Evolutionary conservation across 2,329 filamentous ascomycete genomes (phyloP), one percentile per base, ranked within the genome.

Genomic region (Kalmusia sp.): DNA sequence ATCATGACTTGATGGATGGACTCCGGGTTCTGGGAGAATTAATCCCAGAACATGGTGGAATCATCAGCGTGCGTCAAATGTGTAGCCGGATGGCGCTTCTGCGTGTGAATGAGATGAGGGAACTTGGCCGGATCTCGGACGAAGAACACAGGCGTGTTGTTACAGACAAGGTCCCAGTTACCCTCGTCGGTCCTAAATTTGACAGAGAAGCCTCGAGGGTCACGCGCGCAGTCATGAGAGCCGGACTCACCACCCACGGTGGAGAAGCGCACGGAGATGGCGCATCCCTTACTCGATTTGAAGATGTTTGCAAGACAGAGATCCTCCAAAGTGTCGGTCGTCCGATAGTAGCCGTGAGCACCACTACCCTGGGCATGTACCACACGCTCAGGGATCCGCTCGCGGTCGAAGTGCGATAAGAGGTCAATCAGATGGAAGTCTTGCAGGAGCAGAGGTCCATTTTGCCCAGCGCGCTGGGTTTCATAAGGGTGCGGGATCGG

Each of bases 351-450:
- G 15, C 84, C 84, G 55, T 77, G 83, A 0, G 82, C 82, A 24
- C 82, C 84, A 14, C 77, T 78, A 11, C 82, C 84, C 63, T 85
- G 85, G 14, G 85, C 84, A 59, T 87, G 84, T 2, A 87, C 84
- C 2, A 86, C 77, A 51, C 71, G 73, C 66, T 87, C 85, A 0
- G 85, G 85, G 15, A 87, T 87, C 19, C 85, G 75, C 69, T 87
- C 84, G 6, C 84, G 79, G 52, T 83, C 80, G 62, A 87, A 87
- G 63, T 87, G 84, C 2, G 85, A 80, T 0, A 87, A 71, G 1
- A 82, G 80, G 56, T 87, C 84, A 52, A 87, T 81, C n/a, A 87
- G 65, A 46, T 86, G 83, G n/a, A 83, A 85, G 61, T 86, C 83
- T 54, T 82, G n/a, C n/a, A n/a, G n/a, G n/a, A n/a, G n/a, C n/a